Conservation (phyloP, 2,329 filamentous ascomycete genomes). For the Ophiostoma sp. region DNA sequence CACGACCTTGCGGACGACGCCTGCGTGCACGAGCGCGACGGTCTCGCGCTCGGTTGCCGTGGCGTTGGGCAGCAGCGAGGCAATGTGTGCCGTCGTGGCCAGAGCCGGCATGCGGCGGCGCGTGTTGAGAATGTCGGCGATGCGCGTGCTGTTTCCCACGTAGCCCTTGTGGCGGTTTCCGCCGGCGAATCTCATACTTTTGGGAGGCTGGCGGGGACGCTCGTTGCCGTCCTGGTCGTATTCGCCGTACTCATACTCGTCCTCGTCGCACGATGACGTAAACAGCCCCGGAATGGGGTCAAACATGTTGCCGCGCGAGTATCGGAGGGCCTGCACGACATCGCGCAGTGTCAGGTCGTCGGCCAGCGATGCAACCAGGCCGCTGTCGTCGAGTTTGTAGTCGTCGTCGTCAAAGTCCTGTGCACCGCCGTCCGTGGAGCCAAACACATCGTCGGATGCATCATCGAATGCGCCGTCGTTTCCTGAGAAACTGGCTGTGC, state of each 20-base stretch:
- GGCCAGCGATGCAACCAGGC: conserved; percentile 51
- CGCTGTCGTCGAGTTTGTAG: conserved; percentile 53
- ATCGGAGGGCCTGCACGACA: conserved; percentile 59
- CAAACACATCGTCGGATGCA: conserved; percentile 24
- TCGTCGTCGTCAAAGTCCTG: conserved; percentile 34
- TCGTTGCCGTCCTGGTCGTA: not conserved
- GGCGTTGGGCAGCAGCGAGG: conserved; percentile 56
- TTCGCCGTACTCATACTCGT: not conserved
- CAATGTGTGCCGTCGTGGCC: conserved; percentile 61
- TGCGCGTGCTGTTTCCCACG: conserved; percentile 37
- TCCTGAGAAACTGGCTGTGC: not conserved
- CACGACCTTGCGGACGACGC: conserved; percentile 55
- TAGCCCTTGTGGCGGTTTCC: conserved; percentile 15
- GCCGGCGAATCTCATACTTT: not conserved
- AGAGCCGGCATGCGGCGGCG: conserved; percentile 56
- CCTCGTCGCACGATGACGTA: conserved; percentile 22
- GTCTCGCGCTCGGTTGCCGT: conserved; percentile 64
- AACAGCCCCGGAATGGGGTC: conserved; percentile 48
- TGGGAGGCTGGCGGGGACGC: not conserved
- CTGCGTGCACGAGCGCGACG: conserved; percentile 53
- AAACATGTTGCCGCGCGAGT: conserved; percentile 60
- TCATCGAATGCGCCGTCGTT: conserved; percentile 16
- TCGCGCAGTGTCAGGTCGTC: conserved; percentile 54
- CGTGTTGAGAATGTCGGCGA: conserved; percentile 59
- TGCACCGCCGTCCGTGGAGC: conserved; percentile 27